Evolutionary conservation across 306 rosid species (phyloP).

Genomic region (Canavalia gladiata): DNA sequence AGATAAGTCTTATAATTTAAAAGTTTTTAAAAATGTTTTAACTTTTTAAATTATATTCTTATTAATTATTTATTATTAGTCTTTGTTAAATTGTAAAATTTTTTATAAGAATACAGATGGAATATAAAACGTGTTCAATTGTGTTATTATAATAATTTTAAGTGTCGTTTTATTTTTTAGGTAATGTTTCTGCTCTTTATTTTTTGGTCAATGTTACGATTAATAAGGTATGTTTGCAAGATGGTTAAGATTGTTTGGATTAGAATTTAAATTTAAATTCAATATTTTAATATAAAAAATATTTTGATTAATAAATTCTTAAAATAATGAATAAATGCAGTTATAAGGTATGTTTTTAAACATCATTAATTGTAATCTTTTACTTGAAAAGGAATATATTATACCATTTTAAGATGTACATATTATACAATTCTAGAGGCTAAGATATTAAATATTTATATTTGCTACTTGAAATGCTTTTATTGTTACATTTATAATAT

Average conservation of each 20-base stretch:
- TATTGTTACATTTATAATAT: not conserved
- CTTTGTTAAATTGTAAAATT: not conserved
- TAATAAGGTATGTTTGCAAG: too few relatives aligned
- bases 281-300: too few relatives aligned
- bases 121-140: not conserved
- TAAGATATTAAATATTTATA: not conserved
- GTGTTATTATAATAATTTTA: not conserved
- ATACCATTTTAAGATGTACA: not conserved
- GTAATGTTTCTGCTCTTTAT: not conserved
- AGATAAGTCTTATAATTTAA: too few relatives aligned
- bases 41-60: too few relatives aligned
- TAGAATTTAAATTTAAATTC: too few relatives aligned
- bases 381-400: not conserved
- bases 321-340: not conserved
- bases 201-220: not conserved
- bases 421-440: not conserved
- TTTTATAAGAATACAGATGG: not conserved
- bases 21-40: too few relatives aligned
- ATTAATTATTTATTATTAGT: not conserved
- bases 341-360: not conserved
- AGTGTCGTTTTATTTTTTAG: not conserved
- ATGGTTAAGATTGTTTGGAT: too few relatives aligned
- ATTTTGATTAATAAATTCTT: too few relatives aligned
- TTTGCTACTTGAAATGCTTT: not conserved
- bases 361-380: not conserved